A percentile compares a stretch with the other conserved stretches of the same genome.
These are phyloP conservation scores for Bryopsis sp. DNA, from an alignment of 139 green algal genomes.

Conservation along the genomic window DNA sequence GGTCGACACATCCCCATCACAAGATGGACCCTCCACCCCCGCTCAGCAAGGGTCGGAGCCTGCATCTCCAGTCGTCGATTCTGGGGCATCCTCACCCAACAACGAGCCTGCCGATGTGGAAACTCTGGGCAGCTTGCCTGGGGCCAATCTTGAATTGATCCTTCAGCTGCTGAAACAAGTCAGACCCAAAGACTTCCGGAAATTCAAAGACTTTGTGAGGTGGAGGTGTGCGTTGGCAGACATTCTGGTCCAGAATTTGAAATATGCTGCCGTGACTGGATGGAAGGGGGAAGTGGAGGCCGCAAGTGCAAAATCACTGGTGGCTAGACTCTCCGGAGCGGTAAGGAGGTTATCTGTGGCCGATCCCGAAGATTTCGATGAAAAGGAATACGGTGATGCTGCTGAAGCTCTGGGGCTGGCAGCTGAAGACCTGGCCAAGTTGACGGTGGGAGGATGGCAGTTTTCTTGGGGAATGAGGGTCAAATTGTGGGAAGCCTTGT, in stretches of 20 bases:
- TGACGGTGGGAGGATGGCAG: background rate
- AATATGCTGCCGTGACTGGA: background rate
- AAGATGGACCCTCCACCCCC: background rate
- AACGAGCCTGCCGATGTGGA: too few species aligned
- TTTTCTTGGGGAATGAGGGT: slow-evolving; percentile 7
- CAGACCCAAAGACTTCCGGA: background rate
- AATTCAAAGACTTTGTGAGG: slow-evolving; percentile 8
- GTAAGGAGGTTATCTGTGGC: background rate
- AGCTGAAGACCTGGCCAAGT: background rate
- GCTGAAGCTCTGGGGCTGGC: background rate
- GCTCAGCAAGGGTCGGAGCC: background rate
- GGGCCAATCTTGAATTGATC: background rate
- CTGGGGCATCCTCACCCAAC: too few species aligned
- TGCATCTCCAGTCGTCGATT: too few species aligned
- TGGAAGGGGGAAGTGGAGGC: too few species aligned
- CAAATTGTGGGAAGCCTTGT: background rate
- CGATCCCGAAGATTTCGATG: background rate
- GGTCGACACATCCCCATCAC: too few species aligned
- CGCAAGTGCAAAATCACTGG: too few species aligned
- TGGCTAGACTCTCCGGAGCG: background rate
- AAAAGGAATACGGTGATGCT: background rate
- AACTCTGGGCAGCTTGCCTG: too few species aligned
- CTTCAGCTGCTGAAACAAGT: background rate
- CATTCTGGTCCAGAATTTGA: background rate
- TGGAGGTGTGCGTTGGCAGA: background rate